phyloP scores from a whole-genome alignment of 164 flowering plant genomes.

The Echeveria elegans region DNA sequence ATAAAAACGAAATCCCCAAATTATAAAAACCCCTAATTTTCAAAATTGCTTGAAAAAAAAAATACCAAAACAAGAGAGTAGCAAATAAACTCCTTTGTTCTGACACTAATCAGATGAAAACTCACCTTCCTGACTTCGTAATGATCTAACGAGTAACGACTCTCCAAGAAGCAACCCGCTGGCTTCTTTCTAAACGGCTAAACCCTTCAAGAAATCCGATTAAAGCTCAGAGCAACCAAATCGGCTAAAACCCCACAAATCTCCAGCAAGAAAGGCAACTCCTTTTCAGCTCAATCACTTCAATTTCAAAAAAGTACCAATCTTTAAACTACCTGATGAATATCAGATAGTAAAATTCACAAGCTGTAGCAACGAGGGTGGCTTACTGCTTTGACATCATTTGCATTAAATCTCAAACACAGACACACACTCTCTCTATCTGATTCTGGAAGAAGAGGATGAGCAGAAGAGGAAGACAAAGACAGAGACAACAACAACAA shows the following conservation, averaged over 20 bases:
- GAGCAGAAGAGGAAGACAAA: background rate
- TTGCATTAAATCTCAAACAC: background rate
- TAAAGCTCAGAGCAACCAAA: background rate
- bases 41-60: background rate
- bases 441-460: background rate
- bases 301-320: background rate
- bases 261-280: background rate
- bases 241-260: background rate
- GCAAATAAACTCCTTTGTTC: background rate
- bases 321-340: background rate
- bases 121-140: slow-evolving; percentile 3
- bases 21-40: background rate
- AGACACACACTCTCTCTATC: no score
- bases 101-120: background rate
- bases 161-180: background rate
- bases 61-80: background rate
- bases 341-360: background rate
- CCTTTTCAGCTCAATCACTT: background rate
- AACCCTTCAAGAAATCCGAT: background rate
- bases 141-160: no score
- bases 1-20: background rate
- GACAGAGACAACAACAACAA: background rate
- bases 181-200: background rate
- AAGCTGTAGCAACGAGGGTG: background rate
- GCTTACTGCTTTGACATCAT: background rate